Conservation (phyloP, 2,329 filamentous ascomycete species). For the Helotiales sp. region DNA sequence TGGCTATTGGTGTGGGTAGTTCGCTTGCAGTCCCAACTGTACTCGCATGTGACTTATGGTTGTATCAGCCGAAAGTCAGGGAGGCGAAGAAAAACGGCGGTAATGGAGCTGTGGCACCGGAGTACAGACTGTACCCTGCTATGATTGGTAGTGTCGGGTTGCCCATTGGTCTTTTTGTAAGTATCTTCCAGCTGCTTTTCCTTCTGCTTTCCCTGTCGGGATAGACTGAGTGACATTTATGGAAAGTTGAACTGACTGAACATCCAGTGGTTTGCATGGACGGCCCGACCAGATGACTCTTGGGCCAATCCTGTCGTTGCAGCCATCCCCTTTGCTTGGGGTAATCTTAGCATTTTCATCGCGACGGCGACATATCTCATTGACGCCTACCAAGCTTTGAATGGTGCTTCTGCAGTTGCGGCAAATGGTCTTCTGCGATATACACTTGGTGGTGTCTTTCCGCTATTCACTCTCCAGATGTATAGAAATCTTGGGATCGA, state of each 20-base stretch:
- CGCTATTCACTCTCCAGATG: conserved; percentile 62
- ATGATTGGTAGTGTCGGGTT: conserved; percentile 62
- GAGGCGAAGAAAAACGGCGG: conserved; percentile 16
- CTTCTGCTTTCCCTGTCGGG: neutral
- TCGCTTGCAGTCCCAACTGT: conserved; percentile 52
- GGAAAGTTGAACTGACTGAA: neutral
- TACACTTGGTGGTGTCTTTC: conserved; percentile 59
- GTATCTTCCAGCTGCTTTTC: no score
- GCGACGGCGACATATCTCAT: conserved; percentile 55
- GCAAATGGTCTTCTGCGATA: conserved; percentile 65
- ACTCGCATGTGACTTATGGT: conserved; percentile 47
- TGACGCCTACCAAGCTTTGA: conserved; percentile 59
- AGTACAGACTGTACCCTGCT: conserved; percentile 61
- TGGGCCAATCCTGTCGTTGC: conserved; percentile 58
- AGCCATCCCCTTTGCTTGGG: conserved; percentile 62
- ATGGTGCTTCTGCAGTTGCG: conserved; percentile 62
- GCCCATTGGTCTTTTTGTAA: conserved; percentile 54
- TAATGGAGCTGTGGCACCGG: conserved; percentile 49
- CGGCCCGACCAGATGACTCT: conserved; percentile 49
- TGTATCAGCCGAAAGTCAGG: conserved; percentile 46
- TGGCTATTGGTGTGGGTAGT: conserved; percentile 47
- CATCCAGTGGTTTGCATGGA: conserved; percentile 61
- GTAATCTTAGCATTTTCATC: conserved; percentile 64
- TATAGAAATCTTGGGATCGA: conserved; percentile 46
- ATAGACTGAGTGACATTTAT: neutral